phyloP scores from a whole-genome alignment of 1,139 yeast genomes.

The Tardiomyces digboiensis region DNA sequence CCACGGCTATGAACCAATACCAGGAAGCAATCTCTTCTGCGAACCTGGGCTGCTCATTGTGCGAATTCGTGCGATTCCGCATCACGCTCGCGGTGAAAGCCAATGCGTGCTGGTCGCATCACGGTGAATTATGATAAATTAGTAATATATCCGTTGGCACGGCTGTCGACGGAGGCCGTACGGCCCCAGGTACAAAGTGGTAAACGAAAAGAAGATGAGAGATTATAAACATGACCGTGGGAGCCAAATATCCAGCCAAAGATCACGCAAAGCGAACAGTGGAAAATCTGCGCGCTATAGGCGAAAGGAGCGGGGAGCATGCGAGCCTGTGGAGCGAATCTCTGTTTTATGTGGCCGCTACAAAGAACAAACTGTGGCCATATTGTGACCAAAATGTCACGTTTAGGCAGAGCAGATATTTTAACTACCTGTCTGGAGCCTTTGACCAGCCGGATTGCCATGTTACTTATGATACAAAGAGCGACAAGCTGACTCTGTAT shows the following conservation, averaged over 20 bases:
- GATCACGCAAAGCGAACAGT: constrained; percentile 40
- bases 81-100: too few relatives aligned
- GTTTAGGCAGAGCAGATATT: constrained; percentile 84
- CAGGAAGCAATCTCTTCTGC: too few relatives aligned
- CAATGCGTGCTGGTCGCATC: too few relatives aligned
- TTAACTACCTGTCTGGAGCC: constrained; percentile 81
- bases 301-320: constrained; percentile 9
- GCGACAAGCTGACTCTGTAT: constrained; percentile 57
- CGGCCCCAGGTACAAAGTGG: neutral
- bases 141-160: too few relatives aligned
- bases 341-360: constrained; percentile 57
- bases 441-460: constrained; percentile 64
- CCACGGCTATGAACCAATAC: too few relatives aligned
- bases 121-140: too few relatives aligned
- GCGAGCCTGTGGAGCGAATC: constrained; percentile 17
- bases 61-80: too few relatives aligned
- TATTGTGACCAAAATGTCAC: constrained; percentile 76
- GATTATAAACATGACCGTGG: neutral
- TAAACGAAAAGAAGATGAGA: neutral
- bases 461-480: constrained; percentile 45
- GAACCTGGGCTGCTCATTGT: too few relatives aligned
- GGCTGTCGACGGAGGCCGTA: neutral
- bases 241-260: constrained; percentile 42
- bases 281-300: constrained; percentile 23
- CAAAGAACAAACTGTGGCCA: constrained; percentile 49